These are phyloP conservation scores for Strombidium stylifer DNA, from an alignment of 73 alveolate genomes.

Conservation along the genomic window DNA sequence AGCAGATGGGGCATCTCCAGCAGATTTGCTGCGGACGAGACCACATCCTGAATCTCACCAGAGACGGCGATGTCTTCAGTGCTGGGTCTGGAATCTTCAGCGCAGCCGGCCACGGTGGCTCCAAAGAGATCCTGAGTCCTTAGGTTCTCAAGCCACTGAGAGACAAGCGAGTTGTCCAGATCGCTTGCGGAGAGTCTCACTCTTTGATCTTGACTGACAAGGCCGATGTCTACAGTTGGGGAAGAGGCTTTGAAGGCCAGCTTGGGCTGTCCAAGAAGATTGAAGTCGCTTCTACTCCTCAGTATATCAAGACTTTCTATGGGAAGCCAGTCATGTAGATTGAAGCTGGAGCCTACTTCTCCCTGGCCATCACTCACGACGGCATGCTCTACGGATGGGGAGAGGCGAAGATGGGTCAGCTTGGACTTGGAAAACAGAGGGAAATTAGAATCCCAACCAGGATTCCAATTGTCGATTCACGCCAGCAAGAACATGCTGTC, in stretches of 20 bases:
- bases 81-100: conserved; percentile 94
- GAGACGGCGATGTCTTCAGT: conserved; percentile 93
- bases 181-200: conserved; percentile 98
- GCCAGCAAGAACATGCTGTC: conserved; percentile 61
- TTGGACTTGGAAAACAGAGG: conserved; percentile 92
- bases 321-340: conserved; percentile 86
- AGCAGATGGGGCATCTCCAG: conserved; percentile 67
- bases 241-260: conserved; percentile 99
- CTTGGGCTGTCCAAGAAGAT: conserved; percentile 92
- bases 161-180: conserved; percentile 85
- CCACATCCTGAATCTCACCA: conserved; percentile 82
- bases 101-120: conserved; percentile 98
- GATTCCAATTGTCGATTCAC: conserved; percentile 62
- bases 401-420: conserved; percentile 96
- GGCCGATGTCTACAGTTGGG: conserved; percentile 98
- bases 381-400: conserved; percentile 98
- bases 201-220: conserved; percentile 91
- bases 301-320: conserved; percentile 88
- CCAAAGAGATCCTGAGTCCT: conserved; percentile 71
- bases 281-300: conserved; percentile 94
- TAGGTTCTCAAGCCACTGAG: conserved; percentile 78
- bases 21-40: conserved; percentile 77
- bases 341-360: conserved; percentile 95
- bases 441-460: conserved; percentile 76
- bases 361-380: conserved; percentile 91